A percentile compares a stretch with the other conserved stretches of the same genome.
Evolutionary conservation across 1,284 basidiomycete genomes (phyloP).

Genomic region (Xerocomus minutiporus): DNA sequence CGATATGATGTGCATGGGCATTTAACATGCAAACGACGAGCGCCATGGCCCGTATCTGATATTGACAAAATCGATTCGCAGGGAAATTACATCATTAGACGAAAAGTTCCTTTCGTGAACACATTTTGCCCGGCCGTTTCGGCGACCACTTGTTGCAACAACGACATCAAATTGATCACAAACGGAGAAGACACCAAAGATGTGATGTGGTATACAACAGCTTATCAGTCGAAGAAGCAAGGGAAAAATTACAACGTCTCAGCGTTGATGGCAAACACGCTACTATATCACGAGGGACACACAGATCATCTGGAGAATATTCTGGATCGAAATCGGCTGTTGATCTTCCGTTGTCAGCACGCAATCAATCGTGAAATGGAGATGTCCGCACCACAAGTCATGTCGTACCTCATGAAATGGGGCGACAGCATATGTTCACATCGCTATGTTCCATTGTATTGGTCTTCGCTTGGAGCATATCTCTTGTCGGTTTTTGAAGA

Average conservation of each 20-base stretch:
- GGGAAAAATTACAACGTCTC: conserved; percentile 13
- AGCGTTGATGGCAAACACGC: conserved; percentile 2
- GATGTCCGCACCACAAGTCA: conserved; percentile 4
- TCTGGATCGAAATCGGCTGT: neutral
- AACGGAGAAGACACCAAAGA: conserved; percentile 26
- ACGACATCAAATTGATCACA: conserved; percentile 29
- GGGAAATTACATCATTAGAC: neutral
- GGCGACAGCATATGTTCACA: conserved; percentile 2
- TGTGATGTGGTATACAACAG: conserved; percentile 25
- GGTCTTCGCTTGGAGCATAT: neutral
- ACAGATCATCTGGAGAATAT: neutral
- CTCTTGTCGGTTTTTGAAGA: neutral
- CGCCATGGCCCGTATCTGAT: conserved; percentile 1
- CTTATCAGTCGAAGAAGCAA: conserved; percentile 32
- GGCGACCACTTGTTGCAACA: conserved; percentile 18
- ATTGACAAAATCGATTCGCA: neutral
- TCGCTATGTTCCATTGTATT: conserved; percentile 6
- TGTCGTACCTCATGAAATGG: conserved; percentile 3
- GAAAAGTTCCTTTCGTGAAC: conserved; percentile 21
- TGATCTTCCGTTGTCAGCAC: conserved; percentile 4
- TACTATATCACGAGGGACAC: neutral
- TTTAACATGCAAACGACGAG: conserved; percentile 3
- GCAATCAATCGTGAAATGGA: conserved; percentile 7
- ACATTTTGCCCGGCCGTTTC: conserved; percentile 19
- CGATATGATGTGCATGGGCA: neutral